Conservation (phyloP, 2,329 filamentous ascomycete genomes). For the Fusarium sp. region DNA sequence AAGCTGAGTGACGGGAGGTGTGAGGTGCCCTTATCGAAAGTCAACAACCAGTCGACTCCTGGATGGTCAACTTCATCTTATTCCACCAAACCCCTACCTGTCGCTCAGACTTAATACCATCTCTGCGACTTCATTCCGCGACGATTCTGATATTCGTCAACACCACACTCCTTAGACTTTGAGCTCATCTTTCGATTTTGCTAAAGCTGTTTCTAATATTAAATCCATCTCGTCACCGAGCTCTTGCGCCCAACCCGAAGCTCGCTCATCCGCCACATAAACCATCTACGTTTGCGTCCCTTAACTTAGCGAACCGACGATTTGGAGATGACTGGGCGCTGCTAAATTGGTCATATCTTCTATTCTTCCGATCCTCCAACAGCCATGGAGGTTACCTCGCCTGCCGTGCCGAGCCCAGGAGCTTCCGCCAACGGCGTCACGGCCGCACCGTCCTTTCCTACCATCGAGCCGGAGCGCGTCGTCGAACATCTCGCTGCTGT, state of each 20-base stretch:
- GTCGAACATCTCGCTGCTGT: conserved; percentile 81
- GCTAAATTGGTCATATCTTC: conserved; percentile 40
- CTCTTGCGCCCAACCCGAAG: conserved; percentile 35
- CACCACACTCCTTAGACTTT: conserved; percentile 44
- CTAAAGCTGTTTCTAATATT: conserved; percentile 39
- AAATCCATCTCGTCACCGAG: conserved; percentile 25
- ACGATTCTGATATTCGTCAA: conserved; percentile 23
- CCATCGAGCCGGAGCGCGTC: conserved; percentile 77
- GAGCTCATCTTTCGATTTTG: conserved; percentile 29
- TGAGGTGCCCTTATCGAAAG: conserved; percentile 41
- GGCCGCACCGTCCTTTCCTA: conserved; percentile 63
- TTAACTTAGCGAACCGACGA: conserved; percentile 30
- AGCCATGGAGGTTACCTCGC: conserved; percentile 69
- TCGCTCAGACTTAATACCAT: conserved; percentile 32
- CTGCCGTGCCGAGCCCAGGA: conserved; percentile 59
- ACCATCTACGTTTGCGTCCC: conserved; percentile 28
- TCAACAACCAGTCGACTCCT: conserved; percentile 47
- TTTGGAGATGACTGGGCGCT: conserved; percentile 52
- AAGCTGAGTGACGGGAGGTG: conserved; percentile 12
- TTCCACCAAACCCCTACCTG: conserved; percentile 33
- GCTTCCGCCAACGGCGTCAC: conserved; percentile 63
- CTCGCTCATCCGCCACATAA: conserved; percentile 27
- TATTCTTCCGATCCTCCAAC: conserved; percentile 38
- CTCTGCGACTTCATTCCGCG: conserved; percentile 32
- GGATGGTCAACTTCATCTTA: conserved; percentile 45